phyloP scores from a whole-genome alignment of 2,329 filamentous ascomycete genomes.

The Trichophyton simii region DNA sequence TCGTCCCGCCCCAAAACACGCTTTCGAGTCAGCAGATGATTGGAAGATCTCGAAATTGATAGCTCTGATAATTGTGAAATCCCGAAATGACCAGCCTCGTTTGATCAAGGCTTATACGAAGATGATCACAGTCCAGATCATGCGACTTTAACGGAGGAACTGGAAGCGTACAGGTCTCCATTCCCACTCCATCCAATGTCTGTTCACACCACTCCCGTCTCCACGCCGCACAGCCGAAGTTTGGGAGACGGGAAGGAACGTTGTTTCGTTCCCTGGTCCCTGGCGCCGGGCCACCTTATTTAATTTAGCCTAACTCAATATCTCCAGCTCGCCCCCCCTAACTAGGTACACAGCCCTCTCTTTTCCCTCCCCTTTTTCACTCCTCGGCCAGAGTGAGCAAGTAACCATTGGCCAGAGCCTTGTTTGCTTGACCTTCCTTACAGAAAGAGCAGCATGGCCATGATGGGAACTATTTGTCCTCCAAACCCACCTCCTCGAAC shows the following conservation, averaged over 20 bases:
- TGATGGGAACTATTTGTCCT: neutral
- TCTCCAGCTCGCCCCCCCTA: neutral
- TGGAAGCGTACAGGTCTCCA: neutral
- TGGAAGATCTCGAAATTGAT: neutral
- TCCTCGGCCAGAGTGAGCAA: neutral
- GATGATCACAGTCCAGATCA: conserved; percentile 1
- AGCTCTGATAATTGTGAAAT: neutral
- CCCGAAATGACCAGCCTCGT: neutral
- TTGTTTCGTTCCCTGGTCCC: conserved; percentile 5
- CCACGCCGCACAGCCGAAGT: neutral
- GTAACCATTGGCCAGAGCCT: neutral
- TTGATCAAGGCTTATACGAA: neutral
- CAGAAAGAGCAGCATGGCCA: neutral
- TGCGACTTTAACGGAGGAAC: neutral
- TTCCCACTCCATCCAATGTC: neutral
- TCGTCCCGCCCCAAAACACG: neutral
- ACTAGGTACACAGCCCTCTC: neutral
- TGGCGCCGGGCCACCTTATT: conserved; percentile 3
- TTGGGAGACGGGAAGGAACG: conserved; percentile 1
- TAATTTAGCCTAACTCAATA: neutral
- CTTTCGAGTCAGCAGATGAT: neutral
- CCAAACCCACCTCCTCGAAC: neutral
- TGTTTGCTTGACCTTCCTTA: neutral
- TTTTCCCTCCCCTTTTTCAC: neutral
- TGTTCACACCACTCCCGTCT: neutral